phyloP scores from a whole-genome alignment of 2,329 filamentous ascomycete genomes.

The Fusarium nanum region DNA sequence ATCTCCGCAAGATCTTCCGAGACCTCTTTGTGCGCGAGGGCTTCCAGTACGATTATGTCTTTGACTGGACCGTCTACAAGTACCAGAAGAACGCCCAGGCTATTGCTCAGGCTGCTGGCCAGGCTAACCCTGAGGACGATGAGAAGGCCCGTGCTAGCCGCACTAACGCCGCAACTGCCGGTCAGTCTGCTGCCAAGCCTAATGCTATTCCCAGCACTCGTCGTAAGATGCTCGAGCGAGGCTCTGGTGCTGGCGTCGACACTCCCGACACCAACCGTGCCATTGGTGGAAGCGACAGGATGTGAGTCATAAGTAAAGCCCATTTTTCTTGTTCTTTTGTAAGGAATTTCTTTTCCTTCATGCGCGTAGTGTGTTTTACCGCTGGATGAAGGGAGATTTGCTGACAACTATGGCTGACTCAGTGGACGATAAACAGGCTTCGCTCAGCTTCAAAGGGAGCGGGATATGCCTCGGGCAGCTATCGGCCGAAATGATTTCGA shows the following conservation, averaged over 20 bases:
- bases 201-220: constrained; percentile 80
- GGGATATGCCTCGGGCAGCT: constrained; percentile 58
- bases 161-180: constrained; percentile 73
- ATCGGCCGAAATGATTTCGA: constrained; percentile 52
- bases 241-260: constrained; percentile 68
- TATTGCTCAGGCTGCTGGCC: constrained; percentile 83
- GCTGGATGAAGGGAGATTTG: constrained; percentile 78
- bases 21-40: constrained; percentile 98
- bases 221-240: constrained; percentile 85
- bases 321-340: constrained; percentile 72
- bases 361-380: constrained; percentile 81
- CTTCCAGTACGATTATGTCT: constrained; percentile 99
- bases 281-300: constrained; percentile 87
- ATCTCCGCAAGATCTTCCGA: constrained; percentile 99
- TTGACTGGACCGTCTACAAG: constrained; percentile 99
- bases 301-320: constrained; percentile 82
- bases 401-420: constrained; percentile 83
- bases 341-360: constrained; percentile 85
- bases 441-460: constrained; percentile 82
- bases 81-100: constrained; percentile 99
- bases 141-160: constrained; percentile 79
- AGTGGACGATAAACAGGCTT: constrained; percentile 87
- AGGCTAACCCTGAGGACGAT: constrained; percentile 75
- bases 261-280: constrained; percentile 79
- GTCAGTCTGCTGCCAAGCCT: constrained; percentile 74